Base-by-base conservation (phyloP, 2,329 filamentous ascomycete species). In the Beauveria brongniartii region DNA sequence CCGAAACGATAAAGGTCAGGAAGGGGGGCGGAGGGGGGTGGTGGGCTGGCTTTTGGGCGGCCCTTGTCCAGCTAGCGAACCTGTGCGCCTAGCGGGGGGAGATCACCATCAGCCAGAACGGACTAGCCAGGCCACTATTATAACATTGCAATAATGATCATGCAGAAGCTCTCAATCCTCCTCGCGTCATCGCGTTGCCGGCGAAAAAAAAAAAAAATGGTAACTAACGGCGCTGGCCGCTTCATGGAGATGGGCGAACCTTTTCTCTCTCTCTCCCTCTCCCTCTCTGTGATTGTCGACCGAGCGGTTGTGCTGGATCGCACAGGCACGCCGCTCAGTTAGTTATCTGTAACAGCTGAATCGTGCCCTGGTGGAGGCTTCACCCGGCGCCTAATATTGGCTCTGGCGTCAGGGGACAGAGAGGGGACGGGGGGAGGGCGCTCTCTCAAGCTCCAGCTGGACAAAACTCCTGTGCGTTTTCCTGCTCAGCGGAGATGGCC, bases 391-490 rank as follows among this genome's bases (percentile, higher is more conserved):
- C 28, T 56, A 46, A 9, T 37, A 37, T 37, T 37, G 12, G 12
- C 12, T 37, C 34, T 37, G 12, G 12, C 12, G 34, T 37, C 34
- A 59, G 40, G 56, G 56, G 56, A 14, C 20, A 28, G 26, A 10
- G 28, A 24, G 26, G 56, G 40, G 56, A 5, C 20, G 28, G 5
- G 5, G 20, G 8, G 5, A 18, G 4, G 14, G 16, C 40, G 26
- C 34, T 37, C 34, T 37, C 34, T 37, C 41, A 40, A 59, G 48
- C 56, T 59, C 41, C 48, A 59, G 56, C 56, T 59, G 48, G 56
- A 53, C 48, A 52, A 44, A 40, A 37, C 37, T 28, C 18, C 47
- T 52, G 6, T 24, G 44, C 46, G 8, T 20, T 50, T 28, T 54
- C 41, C 47, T 28, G 30, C 28, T 14, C 41, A 20, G 47, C 56